Conservation (phyloP, 169 alveolate species). For the Eimeria praecox region DNA sequence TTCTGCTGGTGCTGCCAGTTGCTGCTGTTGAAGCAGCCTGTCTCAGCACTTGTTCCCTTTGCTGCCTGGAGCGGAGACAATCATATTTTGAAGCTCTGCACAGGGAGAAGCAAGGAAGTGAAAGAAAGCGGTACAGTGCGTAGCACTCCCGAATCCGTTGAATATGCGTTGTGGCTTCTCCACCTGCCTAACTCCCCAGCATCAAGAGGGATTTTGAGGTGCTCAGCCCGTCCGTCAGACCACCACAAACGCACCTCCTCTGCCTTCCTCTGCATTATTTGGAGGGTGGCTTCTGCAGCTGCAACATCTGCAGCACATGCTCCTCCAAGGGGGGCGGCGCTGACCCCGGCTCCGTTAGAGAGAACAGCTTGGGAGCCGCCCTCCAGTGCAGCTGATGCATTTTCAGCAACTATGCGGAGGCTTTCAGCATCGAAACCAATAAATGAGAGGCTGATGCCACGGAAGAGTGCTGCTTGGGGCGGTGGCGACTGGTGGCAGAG, state of each 20-base stretch:
- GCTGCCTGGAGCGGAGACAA: neutral
- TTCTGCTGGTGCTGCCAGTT: neutral
- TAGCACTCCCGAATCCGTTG: neutral
- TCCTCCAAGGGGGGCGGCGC: neutral
- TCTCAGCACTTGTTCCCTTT: neutral
- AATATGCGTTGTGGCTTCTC: neutral
- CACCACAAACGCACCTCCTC: slow-evolving; percentile 9
- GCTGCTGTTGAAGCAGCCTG: neutral
- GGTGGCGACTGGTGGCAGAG: neutral
- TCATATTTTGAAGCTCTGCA: too few relatives aligned
- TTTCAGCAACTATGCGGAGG: slow-evolving; percentile 7
- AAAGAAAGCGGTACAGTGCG: neutral
- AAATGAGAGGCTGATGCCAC: slow-evolving; percentile 43
- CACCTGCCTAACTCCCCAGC: neutral
- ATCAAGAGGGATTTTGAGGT: neutral
- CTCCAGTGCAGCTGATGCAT: neutral
- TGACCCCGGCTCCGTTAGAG: neutral
- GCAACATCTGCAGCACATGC: slow-evolving; percentile 37
- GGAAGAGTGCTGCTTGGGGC: slow-evolving; percentile 20
- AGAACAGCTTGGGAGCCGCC: neutral
- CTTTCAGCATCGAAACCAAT: slow-evolving; percentile 54
- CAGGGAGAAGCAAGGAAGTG: neutral
- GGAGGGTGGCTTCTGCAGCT: slow-evolving; percentile 43
- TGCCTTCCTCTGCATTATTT: slow-evolving; percentile 26
- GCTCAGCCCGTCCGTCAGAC: neutral